Evolutionary conservation across 2,329 filamentous ascomycete species (phyloP).

Genomic region (Botrytis tulipae): DNA sequence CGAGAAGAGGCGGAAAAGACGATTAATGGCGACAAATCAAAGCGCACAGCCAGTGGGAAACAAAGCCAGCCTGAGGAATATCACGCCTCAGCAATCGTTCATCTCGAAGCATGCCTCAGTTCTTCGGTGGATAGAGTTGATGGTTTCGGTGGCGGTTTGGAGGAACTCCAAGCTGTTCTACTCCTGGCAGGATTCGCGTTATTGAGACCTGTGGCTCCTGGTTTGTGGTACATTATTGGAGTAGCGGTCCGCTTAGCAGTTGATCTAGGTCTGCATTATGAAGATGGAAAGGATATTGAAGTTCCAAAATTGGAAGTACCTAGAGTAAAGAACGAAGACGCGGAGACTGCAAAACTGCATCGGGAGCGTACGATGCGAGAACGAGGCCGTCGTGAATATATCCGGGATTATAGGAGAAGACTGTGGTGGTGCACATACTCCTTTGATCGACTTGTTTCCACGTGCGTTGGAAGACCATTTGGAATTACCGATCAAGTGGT

Average conservation of each 20-base stretch:
- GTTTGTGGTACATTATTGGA: constrained; percentile 95
- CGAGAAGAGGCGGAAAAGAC: constrained; percentile 31
- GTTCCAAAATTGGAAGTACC: constrained; percentile 53
- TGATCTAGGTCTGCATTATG: constrained; percentile 88
- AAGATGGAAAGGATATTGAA: constrained; percentile 71
- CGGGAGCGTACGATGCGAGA: constrained; percentile 45
- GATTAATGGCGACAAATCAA: constrained; percentile 32
- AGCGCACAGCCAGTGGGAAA: constrained; percentile 35
- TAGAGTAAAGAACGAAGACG: constrained; percentile 39
- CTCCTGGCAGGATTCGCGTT: constrained; percentile 89
- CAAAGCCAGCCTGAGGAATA: constrained; percentile 88
- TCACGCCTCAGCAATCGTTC: constrained; percentile 89
- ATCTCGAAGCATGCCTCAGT: constrained; percentile 81
- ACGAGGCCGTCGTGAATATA: constrained; percentile 72
- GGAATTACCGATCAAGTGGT: constrained; percentile 96
- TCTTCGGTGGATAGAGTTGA: constrained; percentile 52
- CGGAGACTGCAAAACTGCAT: constrained; percentile 38
- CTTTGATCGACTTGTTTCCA: constrained; percentile 89
- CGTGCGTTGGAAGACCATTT: constrained; percentile 89
- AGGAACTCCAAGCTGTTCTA: constrained; percentile 91
- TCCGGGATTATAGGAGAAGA: constrained; percentile 79
- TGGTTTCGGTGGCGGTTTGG: constrained; percentile 80
- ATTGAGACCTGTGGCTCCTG: constrained; percentile 85
- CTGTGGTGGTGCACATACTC: constrained; percentile 98
- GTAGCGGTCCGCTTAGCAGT: constrained; percentile 88